phyloP scores from a whole-genome alignment of 345 rosid species.

The Acer campestre region DNA sequence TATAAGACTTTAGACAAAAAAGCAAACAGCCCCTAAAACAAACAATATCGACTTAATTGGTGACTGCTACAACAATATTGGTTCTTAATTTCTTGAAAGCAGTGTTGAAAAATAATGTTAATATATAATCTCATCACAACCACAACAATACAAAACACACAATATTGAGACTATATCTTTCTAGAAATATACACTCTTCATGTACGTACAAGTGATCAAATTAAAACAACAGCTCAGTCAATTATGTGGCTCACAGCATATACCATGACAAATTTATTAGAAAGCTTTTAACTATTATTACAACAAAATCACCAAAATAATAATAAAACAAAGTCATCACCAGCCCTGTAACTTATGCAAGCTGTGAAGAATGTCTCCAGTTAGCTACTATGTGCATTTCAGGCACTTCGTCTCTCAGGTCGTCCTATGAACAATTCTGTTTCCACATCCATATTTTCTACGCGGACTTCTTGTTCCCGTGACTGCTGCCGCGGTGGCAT shows the following conservation, averaged over 20 bases:
- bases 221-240: neutral
- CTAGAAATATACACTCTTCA: too few species aligned
- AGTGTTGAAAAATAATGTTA: too few species aligned
- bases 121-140: too few species aligned
- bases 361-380: neutral
- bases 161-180: too few species aligned
- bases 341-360: neutral
- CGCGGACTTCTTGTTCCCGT: slow-evolving; percentile 16
- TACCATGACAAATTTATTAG: neutral
- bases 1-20: too few species aligned
- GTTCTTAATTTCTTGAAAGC: too few species aligned
- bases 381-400: neutral
- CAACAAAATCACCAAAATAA: neutral
- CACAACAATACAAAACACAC: too few species aligned
- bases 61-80: too few species aligned
- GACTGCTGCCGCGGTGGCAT: slow-evolving; percentile 20
- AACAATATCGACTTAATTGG: too few species aligned
- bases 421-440: slow-evolving; percentile 78
- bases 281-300: neutral
- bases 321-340: neutral
- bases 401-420: slow-evolving; percentile 41
- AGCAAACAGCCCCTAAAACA: too few species aligned
- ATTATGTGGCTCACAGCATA: neutral
- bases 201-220: too few species aligned
- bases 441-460: slow-evolving; percentile 60